Evolutionary conservation across 2,329 filamentous ascomycete genomes (phyloP).

Genomic region (Apiospora saccharicola): DNA sequence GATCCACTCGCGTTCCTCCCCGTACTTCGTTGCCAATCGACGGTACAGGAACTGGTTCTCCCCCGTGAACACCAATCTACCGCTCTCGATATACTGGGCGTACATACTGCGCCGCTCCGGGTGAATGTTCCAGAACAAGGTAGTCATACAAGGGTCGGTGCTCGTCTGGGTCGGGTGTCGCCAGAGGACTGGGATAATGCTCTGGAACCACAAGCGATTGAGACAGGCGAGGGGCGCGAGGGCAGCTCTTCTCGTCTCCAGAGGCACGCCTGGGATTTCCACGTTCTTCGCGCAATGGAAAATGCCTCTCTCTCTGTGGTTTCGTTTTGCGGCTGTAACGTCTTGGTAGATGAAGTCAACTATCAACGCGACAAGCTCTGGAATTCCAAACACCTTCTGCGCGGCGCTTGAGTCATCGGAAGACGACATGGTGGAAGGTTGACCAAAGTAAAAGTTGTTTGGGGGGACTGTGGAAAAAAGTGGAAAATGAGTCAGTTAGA

Average conservation of each 20-base stretch:
- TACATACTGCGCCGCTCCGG: background rate
- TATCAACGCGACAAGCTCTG: background rate
- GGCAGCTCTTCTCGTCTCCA: background rate
- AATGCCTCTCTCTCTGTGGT: background rate
- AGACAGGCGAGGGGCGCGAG: background rate
- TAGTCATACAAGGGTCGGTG: background rate
- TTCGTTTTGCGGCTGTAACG: background rate
- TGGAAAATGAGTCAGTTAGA: no score
- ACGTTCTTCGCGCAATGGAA: background rate
- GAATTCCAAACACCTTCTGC: background rate
- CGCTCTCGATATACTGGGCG: background rate
- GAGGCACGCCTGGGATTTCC: background rate
- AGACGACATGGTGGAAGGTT: background rate
- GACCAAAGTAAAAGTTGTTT: no score
- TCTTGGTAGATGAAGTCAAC: background rate
- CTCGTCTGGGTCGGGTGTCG: background rate
- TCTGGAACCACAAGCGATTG: background rate
- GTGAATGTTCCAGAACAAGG: background rate
- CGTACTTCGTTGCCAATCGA: no score
- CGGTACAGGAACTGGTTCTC: no score
- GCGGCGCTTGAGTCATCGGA: background rate
- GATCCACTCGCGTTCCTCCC: background rate
- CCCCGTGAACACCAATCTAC: background rate
- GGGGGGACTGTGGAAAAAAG: no score
- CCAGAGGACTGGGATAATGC: background rate